Evolutionary conservation across 1,284 basidiomycete species (phyloP).

Genomic region (Macrocybe sp.): DNA sequence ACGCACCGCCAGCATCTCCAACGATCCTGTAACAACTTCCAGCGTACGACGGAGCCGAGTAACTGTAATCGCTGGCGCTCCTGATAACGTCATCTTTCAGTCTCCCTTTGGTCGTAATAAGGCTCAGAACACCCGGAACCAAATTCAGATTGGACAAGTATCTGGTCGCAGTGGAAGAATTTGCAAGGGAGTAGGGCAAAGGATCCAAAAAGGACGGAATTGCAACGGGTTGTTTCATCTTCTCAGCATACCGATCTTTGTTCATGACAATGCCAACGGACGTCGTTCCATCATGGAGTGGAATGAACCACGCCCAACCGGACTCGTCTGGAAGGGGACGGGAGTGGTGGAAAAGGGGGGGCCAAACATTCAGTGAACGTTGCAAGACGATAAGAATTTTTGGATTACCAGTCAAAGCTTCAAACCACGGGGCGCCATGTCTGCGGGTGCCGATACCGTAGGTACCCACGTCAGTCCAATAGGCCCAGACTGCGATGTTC

Average conservation of each 20-base stretch:
- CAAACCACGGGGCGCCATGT: constrained; percentile 66
- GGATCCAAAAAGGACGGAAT: constrained; percentile 28
- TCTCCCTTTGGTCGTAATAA: constrained; percentile 46
- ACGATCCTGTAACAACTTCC: constrained; percentile 56
- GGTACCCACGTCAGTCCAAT: constrained; percentile 52
- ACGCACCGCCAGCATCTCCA: constrained; percentile 69
- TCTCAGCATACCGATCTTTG: constrained; percentile 44
- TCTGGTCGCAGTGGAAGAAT: constrained; percentile 34
- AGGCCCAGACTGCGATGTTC: constrained; percentile 76
- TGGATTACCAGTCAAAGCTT: constrained; percentile 56
- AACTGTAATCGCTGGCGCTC: constrained; percentile 59
- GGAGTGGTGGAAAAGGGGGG: neutral
- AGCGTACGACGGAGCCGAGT: constrained; percentile 59
- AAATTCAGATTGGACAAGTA: constrained; percentile 46
- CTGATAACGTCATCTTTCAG: constrained; percentile 42
- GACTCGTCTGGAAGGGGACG: constrained; percentile 51
- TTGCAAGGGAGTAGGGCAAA: constrained; percentile 20
- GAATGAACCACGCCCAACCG: constrained; percentile 78
- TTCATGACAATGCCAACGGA: constrained; percentile 73
- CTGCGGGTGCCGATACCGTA: constrained; percentile 53
- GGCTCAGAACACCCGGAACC: constrained; percentile 48
- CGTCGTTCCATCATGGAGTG: constrained; percentile 61
- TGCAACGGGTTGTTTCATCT: constrained; percentile 30
- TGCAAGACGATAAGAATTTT: neutral
- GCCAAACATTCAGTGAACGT: constrained; percentile 7